Conservation (phyloP, 768 basidiomycete species). For the Cubamyces lactineus region DNA sequence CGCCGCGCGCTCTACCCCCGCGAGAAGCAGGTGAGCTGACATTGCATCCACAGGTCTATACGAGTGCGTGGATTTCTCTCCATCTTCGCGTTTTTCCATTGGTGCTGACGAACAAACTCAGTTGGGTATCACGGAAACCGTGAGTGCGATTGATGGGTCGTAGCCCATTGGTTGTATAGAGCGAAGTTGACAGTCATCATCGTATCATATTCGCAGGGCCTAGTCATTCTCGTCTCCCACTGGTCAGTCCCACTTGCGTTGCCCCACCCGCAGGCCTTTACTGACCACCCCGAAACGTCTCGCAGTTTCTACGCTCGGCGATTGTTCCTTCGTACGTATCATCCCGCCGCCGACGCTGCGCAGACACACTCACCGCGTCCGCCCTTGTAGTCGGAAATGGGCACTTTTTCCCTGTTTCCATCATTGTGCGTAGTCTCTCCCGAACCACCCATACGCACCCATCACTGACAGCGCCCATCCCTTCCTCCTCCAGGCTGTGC, state of each 20-base stretch:
- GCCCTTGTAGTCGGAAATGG: slow-evolving; percentile 1
- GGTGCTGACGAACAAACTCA: background rate
- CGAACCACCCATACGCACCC: background rate
- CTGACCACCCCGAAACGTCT: background rate
- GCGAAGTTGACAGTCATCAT: background rate
- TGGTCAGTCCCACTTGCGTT: background rate
- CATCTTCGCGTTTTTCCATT: background rate
- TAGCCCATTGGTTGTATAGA: background rate
- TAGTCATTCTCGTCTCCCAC: slow-evolving; percentile 12
- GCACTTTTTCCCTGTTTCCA: slow-evolving; percentile 2
- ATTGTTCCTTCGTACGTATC: slow-evolving; percentile 7
- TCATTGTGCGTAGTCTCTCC: background rate
- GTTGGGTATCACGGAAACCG: slow-evolving; percentile 9
- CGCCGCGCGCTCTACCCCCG: background rate
- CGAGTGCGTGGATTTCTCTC: background rate
- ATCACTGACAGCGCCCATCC: background rate
- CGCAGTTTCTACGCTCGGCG: slow-evolving; percentile 11
- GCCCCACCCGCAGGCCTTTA: background rate
- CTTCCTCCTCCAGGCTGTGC: background rate
- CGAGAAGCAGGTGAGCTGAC: background rate
- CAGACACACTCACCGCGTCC: background rate
- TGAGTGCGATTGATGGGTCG: background rate
- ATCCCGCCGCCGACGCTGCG: background rate
- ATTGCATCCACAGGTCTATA: background rate
- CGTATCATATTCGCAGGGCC: background rate